Evolutionary conservation across 139 green algal genomes (phyloP), one percentile per base, ranked within the genome.

Genomic region (Closterium sp.): DNA sequence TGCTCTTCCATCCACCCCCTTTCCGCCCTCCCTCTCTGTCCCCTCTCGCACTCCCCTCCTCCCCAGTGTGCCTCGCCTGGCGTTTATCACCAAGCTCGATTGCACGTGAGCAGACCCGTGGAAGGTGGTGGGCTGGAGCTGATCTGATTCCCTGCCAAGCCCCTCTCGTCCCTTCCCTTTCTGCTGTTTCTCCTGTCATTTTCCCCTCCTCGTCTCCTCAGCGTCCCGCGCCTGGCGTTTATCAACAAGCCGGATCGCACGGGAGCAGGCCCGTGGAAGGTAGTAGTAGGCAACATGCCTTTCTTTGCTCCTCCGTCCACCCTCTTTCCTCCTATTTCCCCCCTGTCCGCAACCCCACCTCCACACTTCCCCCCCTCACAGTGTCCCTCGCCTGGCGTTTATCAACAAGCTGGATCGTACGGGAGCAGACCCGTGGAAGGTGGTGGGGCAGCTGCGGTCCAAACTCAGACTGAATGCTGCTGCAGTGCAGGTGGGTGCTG

Each of bases 401-500:
- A 90, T 95, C 69, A 95, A 95, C 89, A 95, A 95, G 89, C 88
- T 94, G 81, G 94, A 96, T 34, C 89, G 93, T 2, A 94, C 90
- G 10, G 95, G 95, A 19, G 96, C 98, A 25, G 97, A 98, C 89
- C 98, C 98, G 7, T 98, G 93, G 92, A 97, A 96, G 55, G 98
- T 99, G 25, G 69, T 93, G 96, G 34, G 96, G 97, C 5, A 98
- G 98, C 94, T 93, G 19, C 81, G 91, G 8, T 88, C 25, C 19
- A 94, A 94, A 34, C 97, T 99, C 23, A 94, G 95, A 38, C 95
- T 98, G 3, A 98, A 98, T 84, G 97, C 94, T 21, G 97, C 97
- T 10, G 96, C 97, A 0, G 96, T 99, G 90, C 97, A 99, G 93
- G 92, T 96, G 84, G 83, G 83, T 86, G 83, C 55, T 28, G 55